Conservation (phyloP, 257 asterid genomes). For the Buddleja alternifolia region DNA sequence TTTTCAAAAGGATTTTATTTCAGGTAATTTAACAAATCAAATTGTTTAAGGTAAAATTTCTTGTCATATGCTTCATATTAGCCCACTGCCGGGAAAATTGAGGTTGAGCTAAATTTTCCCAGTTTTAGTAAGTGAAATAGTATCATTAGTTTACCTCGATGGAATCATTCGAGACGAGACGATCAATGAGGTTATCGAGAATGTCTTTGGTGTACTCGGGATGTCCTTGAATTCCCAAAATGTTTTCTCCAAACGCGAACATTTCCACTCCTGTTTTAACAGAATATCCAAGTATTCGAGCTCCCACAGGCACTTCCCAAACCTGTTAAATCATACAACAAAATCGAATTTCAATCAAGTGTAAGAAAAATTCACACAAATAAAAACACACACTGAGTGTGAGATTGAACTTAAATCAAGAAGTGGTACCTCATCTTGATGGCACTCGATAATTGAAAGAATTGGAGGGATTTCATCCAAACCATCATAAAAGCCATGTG, state of each 20-base stretch:
- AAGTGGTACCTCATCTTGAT: constrained; percentile 57
- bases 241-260: constrained; percentile 40
- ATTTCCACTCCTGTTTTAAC: constrained; percentile 47
- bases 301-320: constrained; percentile 42
- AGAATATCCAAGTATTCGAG: constrained; percentile 47
- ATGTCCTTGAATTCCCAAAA: constrained; percentile 61
- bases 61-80: too few relatives aligned
- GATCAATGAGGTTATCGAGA: too few relatives aligned
- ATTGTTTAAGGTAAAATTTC: too few relatives aligned
- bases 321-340: constrained; percentile 21
- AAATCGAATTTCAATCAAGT: not conserved
- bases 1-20: not conserved
- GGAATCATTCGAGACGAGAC: too few relatives aligned
- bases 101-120: too few relatives aligned
- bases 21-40: too few relatives aligned
- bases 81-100: too few relatives aligned
- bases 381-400: too few relatives aligned
- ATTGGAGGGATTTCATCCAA: constrained; percentile 44
- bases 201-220: constrained; percentile 29
- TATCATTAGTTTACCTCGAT: not conserved
- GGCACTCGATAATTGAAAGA: constrained; percentile 57
- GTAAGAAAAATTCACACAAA: not conserved
- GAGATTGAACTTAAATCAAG: not conserved
- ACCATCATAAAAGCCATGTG: constrained; percentile 28
- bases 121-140: not conserved